Evolutionary conservation across 1,139 yeast genomes (phyloP), one percentile per base, ranked within the genome.

Genomic region (Candida sojae): DNA sequence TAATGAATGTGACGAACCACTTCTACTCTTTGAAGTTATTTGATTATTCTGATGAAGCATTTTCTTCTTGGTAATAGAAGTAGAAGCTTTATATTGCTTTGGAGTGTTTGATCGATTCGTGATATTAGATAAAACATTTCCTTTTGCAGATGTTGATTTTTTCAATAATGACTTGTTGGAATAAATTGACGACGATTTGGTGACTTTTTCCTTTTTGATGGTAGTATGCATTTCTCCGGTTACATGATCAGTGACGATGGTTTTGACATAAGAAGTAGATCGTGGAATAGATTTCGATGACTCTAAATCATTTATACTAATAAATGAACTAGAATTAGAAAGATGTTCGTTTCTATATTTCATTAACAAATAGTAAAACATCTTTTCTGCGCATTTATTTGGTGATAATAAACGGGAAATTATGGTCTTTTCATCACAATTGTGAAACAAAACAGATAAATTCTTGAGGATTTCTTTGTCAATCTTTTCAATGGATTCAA

Each of bases 381-480:
- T 83, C 71, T 93, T 95, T 61, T 95, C 99, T 1, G 96, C 82
- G 55, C 86, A 87, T 47, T 83, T 79, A 29, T 74, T 80, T 0
- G 82, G 74, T 2, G 84, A 74, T 44, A 86, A 58, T 39, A 93
- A 73, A 50, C 83, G 79, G 7, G 79, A 67, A 35, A 88, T 70
- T 35, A 93, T 82, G 10, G 79, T 68, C 17, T 80, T 77, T 49
- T 82, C 81, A 36, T 83, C 77, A 49, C 90, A 88, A 44, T 96
- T 96, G 64, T 92, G 98, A 84, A 97, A 93, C 49, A 93, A 71
- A 30, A 92, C 91, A 48, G 90, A 89, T 56, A 95, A 75, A 60
- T 90, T 92, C 59, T 88, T 86, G 58, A 93, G 74, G 45, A 93
- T 89, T 60, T 91, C 96, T 50, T 74, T 73, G 66, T 93, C 98